A percentile compares a stretch with the other conserved stretches of the same genome.
Conservation (phyloP, 75 land plant genomes). For the Cryptomeria japonica region DNA sequence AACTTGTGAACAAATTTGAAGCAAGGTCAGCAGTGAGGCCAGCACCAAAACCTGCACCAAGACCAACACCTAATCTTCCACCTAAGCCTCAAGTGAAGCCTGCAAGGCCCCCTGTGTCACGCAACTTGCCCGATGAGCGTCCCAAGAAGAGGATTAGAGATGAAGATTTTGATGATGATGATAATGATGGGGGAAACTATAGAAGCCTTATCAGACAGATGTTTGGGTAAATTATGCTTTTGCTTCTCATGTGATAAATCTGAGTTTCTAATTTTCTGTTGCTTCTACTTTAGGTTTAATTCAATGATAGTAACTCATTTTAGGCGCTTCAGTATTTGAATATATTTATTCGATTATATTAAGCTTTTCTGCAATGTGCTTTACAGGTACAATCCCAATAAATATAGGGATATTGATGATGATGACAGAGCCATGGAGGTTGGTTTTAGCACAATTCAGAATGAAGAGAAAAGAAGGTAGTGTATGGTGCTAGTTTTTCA, state of each 20-base stretch:
- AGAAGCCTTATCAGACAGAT: constrained; percentile 29
- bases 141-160: background rate
- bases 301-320: background rate
- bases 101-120: background rate
- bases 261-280: background rate
- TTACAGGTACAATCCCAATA: constrained; percentile 36
- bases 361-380: background rate
- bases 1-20: background rate
- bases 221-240: constrained; percentile 21
- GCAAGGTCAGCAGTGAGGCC: background rate
- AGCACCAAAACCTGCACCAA: background rate
- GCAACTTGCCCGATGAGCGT: background rate
- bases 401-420: constrained; percentile 38
- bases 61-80: background rate
- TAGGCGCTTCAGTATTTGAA: background rate
- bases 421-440: constrained; percentile 49
- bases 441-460: constrained; percentile 34
- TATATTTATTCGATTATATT: background rate
- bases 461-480: constrained; percentile 41
- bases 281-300: background rate
- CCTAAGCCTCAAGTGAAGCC: background rate
- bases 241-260: background rate
- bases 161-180: constrained; percentile 14
- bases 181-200: constrained; percentile 9
- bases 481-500: background rate